Evolutionary conservation across 225 moss, liverwort and hornwort genomes (phyloP).

Genomic region (Ulota crispa): DNA sequence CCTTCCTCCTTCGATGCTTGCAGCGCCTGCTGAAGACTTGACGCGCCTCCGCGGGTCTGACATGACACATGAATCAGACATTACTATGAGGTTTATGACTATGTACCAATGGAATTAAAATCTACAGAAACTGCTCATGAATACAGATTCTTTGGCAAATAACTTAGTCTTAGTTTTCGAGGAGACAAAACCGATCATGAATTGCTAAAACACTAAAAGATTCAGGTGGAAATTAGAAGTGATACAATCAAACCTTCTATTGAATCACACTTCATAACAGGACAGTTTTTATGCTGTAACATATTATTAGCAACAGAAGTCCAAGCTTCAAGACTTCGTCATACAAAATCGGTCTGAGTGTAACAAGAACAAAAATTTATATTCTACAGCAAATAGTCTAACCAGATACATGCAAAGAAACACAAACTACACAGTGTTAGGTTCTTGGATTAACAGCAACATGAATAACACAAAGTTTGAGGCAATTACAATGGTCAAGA

Average conservation of each 20-base stretch:
- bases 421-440: not conserved
- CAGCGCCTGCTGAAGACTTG: conserved; percentile 32
- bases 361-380: no score
- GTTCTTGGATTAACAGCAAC: not conserved
- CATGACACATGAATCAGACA: not conserved
- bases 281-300: not conserved
- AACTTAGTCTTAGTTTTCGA: not conserved
- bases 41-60: conserved; percentile 22
- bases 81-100: not conserved
- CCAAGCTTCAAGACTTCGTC: not conserved
- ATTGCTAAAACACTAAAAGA: conserved; percentile 6
- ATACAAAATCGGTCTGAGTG: no score
- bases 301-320: not conserved
- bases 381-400: not conserved
- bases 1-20: conserved; percentile 32
- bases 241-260: not conserved
- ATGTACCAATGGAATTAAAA: not conserved
- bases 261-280: not conserved
- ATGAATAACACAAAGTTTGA: not conserved
- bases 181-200: not conserved
- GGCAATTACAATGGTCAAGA: not conserved
- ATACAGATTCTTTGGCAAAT: not conserved
- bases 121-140: not conserved
- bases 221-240: not conserved
- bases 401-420: not conserved